These are phyloP conservation scores for Clarkia xantiana DNA, from an alignment of 345 rosid species.

Conservation along the genomic window DNA sequence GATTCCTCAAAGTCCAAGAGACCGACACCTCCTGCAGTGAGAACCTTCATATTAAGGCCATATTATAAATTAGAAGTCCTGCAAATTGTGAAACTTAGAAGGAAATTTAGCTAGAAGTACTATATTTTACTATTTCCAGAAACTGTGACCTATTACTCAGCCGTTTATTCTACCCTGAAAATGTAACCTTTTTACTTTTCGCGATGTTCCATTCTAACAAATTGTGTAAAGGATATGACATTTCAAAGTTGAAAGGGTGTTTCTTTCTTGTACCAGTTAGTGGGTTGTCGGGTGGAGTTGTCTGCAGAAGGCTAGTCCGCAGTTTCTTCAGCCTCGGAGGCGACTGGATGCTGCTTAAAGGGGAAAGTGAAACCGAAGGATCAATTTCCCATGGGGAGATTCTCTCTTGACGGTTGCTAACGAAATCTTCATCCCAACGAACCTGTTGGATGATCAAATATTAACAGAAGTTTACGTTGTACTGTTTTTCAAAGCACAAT, in stretches of 20 bases:
- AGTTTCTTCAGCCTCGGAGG: constrained; percentile 73
- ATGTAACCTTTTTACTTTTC: no score
- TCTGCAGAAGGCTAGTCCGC: constrained; percentile 42
- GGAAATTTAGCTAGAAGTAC: neutral
- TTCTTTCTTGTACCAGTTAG: constrained; percentile 24
- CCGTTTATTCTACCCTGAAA: no score
- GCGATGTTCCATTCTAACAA: no score
- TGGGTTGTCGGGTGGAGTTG: constrained; percentile 39
- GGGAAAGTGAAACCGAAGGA: constrained; percentile 59
- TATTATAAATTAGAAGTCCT: no score
- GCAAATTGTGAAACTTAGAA: neutral
- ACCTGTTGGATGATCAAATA: constrained; percentile 33
- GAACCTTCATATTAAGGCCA: neutral
- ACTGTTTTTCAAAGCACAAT: no score
- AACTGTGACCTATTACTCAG: no score
- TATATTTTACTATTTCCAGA: constrained; percentile 2
- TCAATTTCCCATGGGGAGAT: constrained; percentile 95
- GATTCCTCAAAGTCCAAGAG: constrained; percentile 82
- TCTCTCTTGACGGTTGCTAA: constrained; percentile 44
- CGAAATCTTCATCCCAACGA: constrained; percentile 64
- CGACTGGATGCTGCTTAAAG: constrained; percentile 49
- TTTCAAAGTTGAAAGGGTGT: neutral
- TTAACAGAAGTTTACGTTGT: no score
- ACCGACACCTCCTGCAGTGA: constrained; percentile 37
- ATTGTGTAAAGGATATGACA: neutral